Conservation (phyloP, 352 stramenopile species). For the Phytophthora boehmeriae region DNA sequence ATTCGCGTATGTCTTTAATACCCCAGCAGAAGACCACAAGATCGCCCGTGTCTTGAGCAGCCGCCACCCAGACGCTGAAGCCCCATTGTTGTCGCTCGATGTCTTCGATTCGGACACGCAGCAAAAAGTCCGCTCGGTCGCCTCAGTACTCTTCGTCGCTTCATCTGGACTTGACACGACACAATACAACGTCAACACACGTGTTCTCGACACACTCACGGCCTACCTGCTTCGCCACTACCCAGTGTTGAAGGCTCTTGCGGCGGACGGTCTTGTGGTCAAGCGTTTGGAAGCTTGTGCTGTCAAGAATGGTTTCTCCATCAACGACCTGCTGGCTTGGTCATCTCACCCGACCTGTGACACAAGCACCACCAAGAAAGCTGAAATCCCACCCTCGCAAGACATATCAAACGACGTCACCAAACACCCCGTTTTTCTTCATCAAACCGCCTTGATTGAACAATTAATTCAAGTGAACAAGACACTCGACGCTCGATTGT, state of each 20-base stretch:
- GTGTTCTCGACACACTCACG: background rate
- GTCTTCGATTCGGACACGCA: no score
- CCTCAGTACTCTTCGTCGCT: no score
- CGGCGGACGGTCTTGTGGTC: background rate
- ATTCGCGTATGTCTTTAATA: no score
- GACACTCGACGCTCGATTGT: background rate
- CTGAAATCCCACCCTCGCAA: background rate
- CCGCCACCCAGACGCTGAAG: no score
- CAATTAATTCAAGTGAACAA: background rate
- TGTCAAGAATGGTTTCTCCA: no score
- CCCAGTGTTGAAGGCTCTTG: background rate
- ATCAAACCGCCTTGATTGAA: background rate
- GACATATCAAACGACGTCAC: background rate
- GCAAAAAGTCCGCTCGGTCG: no score
- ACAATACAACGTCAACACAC: background rate
- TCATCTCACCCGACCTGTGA: no score
- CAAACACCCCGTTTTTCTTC: background rate
- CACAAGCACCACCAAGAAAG: background rate
- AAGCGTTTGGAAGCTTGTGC: no score
- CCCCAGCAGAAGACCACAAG: no score
- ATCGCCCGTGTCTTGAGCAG: no score
- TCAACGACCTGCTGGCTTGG: no score
- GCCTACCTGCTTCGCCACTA: background rate
- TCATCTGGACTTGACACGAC: background rate
- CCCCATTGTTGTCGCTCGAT: no score